Base-by-base conservation (phyloP, 805 yeast species). In the Starmera amethionina region DNA sequence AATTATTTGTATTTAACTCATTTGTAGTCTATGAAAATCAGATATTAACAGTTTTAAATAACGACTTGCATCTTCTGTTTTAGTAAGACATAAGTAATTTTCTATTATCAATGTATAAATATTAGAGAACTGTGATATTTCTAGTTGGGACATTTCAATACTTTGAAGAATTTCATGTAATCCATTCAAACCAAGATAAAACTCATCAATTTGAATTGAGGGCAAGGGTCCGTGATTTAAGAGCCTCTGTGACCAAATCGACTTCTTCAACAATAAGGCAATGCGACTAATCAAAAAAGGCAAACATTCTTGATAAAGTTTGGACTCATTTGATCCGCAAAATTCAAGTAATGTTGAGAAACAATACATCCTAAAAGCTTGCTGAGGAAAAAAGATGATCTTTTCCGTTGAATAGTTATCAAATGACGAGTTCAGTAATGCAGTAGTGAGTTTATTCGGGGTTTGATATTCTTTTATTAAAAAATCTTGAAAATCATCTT, bases 171-270 rank as follows among this genome's bases (percentile, higher is more conserved):
- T 52, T 6, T 48, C 46, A 28, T 48, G 49, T 5, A 77, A 48
- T 0, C 83, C 82, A 4, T 56, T 43, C 19, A 80, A 48, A 6
- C 77, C 50, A 0, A 63, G 49, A 11, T 47, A 45, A n/a, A 88
- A 51, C 55, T 89, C 97, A 6, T 63, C 58, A 40, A 73, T 73
- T 47, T 85, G 86, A 8, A 83, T 57, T 32, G 71, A 67, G 0
- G 90, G 74, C 13, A 83, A 63, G 1, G 97, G 97, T 39, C 72
- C 72, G 28, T 58, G 64, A 30, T 77, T 74, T 6, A 80, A 54
- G 11, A 88, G 59, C 29, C 68, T 72, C 38, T 70, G 73, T 46
- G 83, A 88, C 13, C 81, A 75, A 7, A 83, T 63, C 45, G 75
- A 79, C 43, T 82, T 73, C 41, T 82, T 67, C 35, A 89, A 59